Evolutionary conservation across 495 filamentous ascomycete genomes (phyloP), one percentile per base, ranked within the genome.

Genomic region (Friedmanniomyces simplex): DNA sequence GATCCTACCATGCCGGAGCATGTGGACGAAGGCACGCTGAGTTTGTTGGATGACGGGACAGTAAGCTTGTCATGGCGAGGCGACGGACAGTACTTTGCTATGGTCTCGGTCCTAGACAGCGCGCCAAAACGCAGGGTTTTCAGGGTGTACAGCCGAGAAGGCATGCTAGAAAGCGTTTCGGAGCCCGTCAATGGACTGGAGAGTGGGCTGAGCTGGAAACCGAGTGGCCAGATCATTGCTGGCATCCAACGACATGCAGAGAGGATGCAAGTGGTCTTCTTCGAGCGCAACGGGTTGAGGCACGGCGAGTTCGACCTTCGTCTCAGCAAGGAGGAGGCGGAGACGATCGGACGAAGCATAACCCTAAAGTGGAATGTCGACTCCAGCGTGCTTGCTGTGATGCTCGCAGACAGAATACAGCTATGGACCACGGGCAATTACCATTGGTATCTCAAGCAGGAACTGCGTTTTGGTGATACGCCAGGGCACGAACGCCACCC

Each of bases 401-500:
- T 77, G 21, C 81, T 90, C 65, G 72, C 74, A 42, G 82, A 95
- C 60, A 77, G 84, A 41, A 73, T 91, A 16, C 93, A 98, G 63
- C 73, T 97, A n/a, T 98, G 93, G 91, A 94, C 88, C 1, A 93
- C 85, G 76, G 87, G 90, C 10, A 98, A 98, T 67, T 98, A 98
- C 65, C 87, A 98, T 65, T 97, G 90, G 77, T 97, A 97, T 67
- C 73, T 97, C n/a, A 98, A 97, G 71, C 91, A 96, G 71, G 93
- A 98, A 66, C 75, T 74, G 20, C 45, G 25, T 3, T 11, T 16
- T 1, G 16, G 18, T 28, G 34, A 10, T 16, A 36, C 28, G 8
- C 11, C 6, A 7, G 12, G 50, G 34, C 11, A 36, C 5, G 6
- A 13, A 8, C 54, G 11, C 36, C 50, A 41, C 56, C 26, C 68